Evolutionary conservation across 257 asterid genomes (phyloP).

Genomic region (Hygrophila difformis): DNA sequence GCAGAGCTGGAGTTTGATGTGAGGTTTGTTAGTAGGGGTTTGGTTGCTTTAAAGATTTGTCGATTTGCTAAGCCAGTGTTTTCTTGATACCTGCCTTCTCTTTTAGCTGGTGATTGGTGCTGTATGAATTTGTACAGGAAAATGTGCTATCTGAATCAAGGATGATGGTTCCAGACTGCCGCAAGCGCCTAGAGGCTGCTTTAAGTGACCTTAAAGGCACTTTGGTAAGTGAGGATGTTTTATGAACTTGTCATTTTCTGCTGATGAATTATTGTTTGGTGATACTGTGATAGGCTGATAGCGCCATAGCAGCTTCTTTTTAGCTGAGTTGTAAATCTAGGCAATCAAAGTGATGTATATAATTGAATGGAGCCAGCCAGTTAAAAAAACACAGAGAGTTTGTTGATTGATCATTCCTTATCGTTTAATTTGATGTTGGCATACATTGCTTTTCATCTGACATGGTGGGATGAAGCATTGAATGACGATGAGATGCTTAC

Average conservation of each 20-base stretch:
- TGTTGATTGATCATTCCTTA: too few relatives aligned
- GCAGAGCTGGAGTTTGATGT: too few relatives aligned
- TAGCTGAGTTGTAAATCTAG: too few relatives aligned
- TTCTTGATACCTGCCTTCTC: not conserved
- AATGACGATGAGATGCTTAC: too few relatives aligned
- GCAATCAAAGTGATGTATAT: too few relatives aligned
- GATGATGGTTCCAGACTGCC: constrained; percentile 96
- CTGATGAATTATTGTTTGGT: constrained; percentile 2
- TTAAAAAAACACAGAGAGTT: too few relatives aligned
- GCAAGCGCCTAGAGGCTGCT: constrained; percentile 76
- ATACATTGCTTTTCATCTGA: too few relatives aligned
- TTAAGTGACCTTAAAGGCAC: constrained; percentile 62
- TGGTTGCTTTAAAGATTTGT: not conserved
- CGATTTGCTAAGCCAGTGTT: not conserved
- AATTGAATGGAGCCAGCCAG: too few relatives aligned
- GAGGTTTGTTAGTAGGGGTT: too few relatives aligned
- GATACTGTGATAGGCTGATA: not conserved
- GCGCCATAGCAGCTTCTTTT: too few relatives aligned
- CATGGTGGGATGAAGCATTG: too few relatives aligned
- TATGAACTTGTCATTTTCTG: not conserved
- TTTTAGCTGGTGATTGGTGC: constrained; percentile 1
- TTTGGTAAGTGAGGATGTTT: constrained; percentile 33
- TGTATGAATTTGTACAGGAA: constrained; percentile 53
- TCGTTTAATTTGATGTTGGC: too few relatives aligned
- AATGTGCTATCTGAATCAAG: constrained; percentile 88